phyloP scores from a whole-genome alignment of 139 green algal species.

The Astrephomene gubernaculifera region DNA sequence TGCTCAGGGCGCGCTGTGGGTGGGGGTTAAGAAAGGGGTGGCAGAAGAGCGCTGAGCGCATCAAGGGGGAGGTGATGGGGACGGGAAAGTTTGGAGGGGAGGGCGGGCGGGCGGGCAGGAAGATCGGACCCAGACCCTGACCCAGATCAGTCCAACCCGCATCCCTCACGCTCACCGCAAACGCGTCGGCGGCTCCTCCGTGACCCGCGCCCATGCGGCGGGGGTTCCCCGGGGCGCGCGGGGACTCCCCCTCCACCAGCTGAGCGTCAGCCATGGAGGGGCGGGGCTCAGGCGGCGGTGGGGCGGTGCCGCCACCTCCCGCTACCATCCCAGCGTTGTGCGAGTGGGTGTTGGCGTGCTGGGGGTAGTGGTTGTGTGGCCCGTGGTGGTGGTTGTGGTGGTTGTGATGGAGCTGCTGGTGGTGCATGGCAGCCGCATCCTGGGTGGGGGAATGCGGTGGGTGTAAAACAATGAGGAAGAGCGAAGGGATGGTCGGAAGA shows the following conservation, averaged over 20 bases:
- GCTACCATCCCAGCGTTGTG: too few relatives aligned
- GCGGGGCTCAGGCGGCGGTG: too few relatives aligned
- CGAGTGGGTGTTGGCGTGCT: too few relatives aligned
- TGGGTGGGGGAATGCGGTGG: too few relatives aligned
- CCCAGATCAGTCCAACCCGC: background rate
- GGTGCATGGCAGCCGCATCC: too few relatives aligned
- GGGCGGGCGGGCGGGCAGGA: too few relatives aligned
- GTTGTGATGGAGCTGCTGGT: too few relatives aligned
- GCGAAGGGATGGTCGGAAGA: too few relatives aligned
- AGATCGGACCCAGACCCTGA: background rate
- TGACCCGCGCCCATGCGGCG: background rate
- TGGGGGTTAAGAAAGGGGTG: background rate
- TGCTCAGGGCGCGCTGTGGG: background rate
- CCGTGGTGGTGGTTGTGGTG: too few relatives aligned
- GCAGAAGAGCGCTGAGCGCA: background rate
- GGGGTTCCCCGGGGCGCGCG: background rate
- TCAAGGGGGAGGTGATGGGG: background rate
- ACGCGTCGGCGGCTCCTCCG: background rate
- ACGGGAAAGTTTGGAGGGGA: background rate
- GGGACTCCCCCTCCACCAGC: slow-evolving; percentile 42
- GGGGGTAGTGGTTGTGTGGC: too few relatives aligned
- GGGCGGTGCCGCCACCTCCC: too few relatives aligned
- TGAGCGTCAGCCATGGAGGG: slow-evolving; percentile 13
- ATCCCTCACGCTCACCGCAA: background rate
- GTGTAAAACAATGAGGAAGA: too few relatives aligned